Conservation (phyloP, 352 stramenopile species). For the Pythium chondricola region DNA sequence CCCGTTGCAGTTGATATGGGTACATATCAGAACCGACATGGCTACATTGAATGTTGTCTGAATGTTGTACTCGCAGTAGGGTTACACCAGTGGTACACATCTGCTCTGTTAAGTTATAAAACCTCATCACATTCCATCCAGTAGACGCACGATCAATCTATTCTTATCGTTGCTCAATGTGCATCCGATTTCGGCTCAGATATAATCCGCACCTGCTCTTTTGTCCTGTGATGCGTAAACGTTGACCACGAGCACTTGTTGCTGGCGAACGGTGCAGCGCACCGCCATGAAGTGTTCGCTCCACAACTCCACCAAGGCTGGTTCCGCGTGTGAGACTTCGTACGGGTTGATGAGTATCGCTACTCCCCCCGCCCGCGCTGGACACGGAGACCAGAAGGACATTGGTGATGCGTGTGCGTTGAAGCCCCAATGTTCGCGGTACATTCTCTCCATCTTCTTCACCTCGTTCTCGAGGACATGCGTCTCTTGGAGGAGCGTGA, state of each 20-base stretch:
- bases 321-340: background rate
- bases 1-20: too few species aligned
- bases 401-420: background rate
- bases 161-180: too few species aligned
- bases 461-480: background rate
- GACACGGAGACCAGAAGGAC: background rate
- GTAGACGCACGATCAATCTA: too few species aligned
- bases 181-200: too few species aligned
- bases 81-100: too few species aligned
- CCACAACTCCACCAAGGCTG: background rate
- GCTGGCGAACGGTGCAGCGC: background rate
- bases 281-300: background rate
- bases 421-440: background rate
- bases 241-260: background rate
- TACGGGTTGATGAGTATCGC: background rate
- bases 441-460: background rate
- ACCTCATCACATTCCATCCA: too few species aligned
- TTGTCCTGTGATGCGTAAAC: too few species aligned
- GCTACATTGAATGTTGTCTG: too few species aligned
- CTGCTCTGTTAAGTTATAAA: too few species aligned
- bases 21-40: too few species aligned
- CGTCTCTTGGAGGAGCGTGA: constrained; percentile 2
- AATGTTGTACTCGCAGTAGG: too few species aligned
- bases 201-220: too few species aligned
- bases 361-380: background rate